phyloP scores from a whole-genome alignment of 371 early-diverging fungal species.

The Mortierella sp. region DNA sequence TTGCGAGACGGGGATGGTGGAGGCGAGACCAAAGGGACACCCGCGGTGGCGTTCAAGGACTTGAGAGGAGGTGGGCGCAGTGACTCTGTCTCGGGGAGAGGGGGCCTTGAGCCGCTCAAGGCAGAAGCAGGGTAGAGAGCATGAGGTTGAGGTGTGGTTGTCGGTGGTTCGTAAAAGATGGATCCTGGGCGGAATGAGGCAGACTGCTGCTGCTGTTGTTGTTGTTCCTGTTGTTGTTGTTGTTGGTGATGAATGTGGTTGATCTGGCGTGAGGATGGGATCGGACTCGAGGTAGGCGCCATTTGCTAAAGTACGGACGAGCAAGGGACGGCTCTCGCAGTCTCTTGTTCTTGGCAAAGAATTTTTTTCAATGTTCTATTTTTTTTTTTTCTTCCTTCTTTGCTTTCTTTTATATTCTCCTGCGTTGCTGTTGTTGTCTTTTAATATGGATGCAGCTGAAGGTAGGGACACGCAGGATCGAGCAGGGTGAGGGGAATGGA shows the following conservation, averaged over 20 bases:
- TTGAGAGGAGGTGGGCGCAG: neutral
- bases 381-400: no score
- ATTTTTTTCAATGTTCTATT: neutral
- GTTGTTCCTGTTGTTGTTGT: no score
- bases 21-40: conserved; percentile 37
- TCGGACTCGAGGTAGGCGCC: neutral
- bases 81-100: conserved; percentile 5
- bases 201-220: neutral
- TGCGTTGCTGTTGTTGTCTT: no score
- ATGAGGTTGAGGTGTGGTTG: neutral
- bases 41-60: conserved; percentile 3
- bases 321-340: no score
- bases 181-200: conserved; percentile 34
- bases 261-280: neutral
- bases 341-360: neutral
- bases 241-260: no score
- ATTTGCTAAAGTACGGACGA: neutral
- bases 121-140: neutral
- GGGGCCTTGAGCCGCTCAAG: neutral
- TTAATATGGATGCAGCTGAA: no score
- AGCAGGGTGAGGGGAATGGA: no score
- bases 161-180: conserved; percentile 30
- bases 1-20: conserved; percentile 51
- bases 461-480: no score
- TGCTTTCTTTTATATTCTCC: no score